Percentiles rank a stretch among this genome's conserved stretches.
These are phyloP conservation scores for Globisporangium abappressorium DNA, from an alignment of 352 stramenopile genomes.

Conservation along the genomic window DNA sequence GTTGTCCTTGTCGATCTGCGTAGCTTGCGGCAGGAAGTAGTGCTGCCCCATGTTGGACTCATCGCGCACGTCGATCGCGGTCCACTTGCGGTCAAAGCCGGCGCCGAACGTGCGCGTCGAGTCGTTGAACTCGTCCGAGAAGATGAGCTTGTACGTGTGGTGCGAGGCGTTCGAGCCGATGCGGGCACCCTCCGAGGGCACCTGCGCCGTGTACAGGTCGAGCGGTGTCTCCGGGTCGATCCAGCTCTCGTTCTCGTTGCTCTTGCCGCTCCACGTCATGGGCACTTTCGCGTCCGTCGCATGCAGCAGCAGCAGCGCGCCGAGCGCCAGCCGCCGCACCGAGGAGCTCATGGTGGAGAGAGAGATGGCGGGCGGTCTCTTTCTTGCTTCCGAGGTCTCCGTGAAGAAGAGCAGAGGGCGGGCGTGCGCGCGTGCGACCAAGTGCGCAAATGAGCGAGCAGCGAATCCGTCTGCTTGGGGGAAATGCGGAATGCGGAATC, in stretches of 20 bases:
- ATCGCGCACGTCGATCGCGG: conserved; percentile 94
- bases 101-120: conserved; percentile 91
- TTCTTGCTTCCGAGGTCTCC: neutral
- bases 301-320: conserved; percentile 16
- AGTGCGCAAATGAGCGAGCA: conserved; percentile 15
- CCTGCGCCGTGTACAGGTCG: conserved; percentile 36
- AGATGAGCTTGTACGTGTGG: conserved; percentile 85
- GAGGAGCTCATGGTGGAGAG: conserved; percentile 10
- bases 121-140: conserved; percentile 97
- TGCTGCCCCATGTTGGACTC: conserved; percentile 94
- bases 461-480: conserved; percentile 6
- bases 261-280: conserved; percentile 24
- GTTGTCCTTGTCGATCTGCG: conserved; percentile 92
- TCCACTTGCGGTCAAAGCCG: conserved; percentile 95
- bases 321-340: conserved; percentile 23
- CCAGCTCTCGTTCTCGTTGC: conserved; percentile 58
- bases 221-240: conserved; percentile 78
- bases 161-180: conserved; percentile 30
- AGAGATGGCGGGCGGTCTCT: neutral
- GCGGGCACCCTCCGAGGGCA: conserved; percentile 38
- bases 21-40: conserved; percentile 93
- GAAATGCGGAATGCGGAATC: neutral
- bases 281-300: conserved; percentile 21
- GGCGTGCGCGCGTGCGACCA: conserved; percentile 6
- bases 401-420: neutral